phyloP scores from a whole-genome alignment of 352 stramenopile species.

The Phytopythium oedochilum region DNA sequence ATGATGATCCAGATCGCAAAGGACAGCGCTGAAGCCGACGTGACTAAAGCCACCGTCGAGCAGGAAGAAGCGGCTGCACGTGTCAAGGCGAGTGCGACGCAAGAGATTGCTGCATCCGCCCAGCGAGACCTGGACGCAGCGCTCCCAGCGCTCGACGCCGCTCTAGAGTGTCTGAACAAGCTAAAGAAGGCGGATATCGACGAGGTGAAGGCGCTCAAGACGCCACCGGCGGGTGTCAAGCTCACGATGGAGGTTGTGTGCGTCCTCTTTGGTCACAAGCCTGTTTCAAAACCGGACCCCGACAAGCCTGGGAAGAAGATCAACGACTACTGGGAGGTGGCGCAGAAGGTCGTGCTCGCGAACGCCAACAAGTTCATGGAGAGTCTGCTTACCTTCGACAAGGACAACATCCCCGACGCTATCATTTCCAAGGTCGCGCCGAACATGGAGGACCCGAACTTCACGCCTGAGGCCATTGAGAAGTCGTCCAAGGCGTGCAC shows the following conservation, averaged over 20 bases:
- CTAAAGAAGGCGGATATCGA: slow-evolving; percentile 91
- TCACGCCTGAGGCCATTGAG: slow-evolving; percentile 88
- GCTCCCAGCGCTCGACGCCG: slow-evolving; percentile 80
- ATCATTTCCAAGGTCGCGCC: slow-evolving; percentile 79
- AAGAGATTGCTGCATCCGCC: slow-evolving; percentile 88
- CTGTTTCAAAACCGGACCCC: slow-evolving; percentile 82
- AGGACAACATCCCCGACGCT: slow-evolving; percentile 91
- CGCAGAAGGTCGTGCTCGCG: slow-evolving; percentile 87
- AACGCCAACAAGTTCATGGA: slow-evolving; percentile 93
- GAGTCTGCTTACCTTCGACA: slow-evolving; percentile 88
- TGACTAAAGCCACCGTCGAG: slow-evolving; percentile 80
- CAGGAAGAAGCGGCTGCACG: slow-evolving; percentile 87
- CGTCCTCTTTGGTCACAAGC: slow-evolving; percentile 90
- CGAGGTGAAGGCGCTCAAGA: slow-evolving; percentile 91
- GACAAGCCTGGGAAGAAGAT: slow-evolving; percentile 89
- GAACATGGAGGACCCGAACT: slow-evolving; percentile 89
- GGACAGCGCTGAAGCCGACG: slow-evolving; percentile 88
- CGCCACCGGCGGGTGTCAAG: slow-evolving; percentile 86
- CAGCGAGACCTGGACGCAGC: slow-evolving; percentile 87
- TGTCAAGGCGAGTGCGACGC: slow-evolving; percentile 81
- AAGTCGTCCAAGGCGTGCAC: slow-evolving; percentile 91
- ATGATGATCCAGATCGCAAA: slow-evolving; percentile 90
- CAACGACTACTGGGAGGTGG: slow-evolving; percentile 89
- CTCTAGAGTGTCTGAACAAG: slow-evolving; percentile 86
- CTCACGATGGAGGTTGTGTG: slow-evolving; percentile 92